A percentile compares a stretch with the other conserved stretches of the same genome.
phyloP scores from a whole-genome alignment of 345 rosid genomes.

The Zanthoxylum bungeanum region DNA sequence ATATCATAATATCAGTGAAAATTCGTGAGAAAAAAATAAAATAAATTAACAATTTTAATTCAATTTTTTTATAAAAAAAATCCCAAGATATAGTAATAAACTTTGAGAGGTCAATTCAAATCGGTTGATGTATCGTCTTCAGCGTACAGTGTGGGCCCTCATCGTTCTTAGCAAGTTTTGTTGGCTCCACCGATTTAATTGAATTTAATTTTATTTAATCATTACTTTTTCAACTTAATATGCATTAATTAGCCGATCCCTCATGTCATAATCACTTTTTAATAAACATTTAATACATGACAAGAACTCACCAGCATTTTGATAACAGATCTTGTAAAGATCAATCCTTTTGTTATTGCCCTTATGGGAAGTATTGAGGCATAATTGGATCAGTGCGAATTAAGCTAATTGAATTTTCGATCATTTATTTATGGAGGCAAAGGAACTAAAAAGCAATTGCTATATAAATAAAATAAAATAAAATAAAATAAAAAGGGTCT shows the following conservation, averaged over 20 bases:
- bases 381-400: too few relatives aligned
- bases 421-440: not conserved
- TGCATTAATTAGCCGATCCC: too few relatives aligned
- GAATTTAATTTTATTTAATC: not conserved
- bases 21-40: too few relatives aligned
- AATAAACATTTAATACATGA: constrained; percentile 5
- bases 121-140: constrained; percentile 27
- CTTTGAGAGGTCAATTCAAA: constrained; percentile 14
- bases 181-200: constrained; percentile 15
- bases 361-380: not conserved
- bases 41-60: not conserved
- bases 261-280: constrained; percentile 10
- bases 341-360: not conserved
- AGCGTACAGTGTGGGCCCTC: constrained; percentile 21
- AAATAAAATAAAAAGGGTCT: too few relatives aligned
- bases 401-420: not conserved
- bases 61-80: not conserved
- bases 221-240: not conserved
- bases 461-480: too few relatives aligned
- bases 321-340: not conserved
- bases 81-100: not conserved
- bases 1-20: too few relatives aligned
- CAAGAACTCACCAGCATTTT: not conserved
- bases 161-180: not conserved
- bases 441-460: too few relatives aligned